phyloP scores from a whole-genome alignment of 1,284 basidiomycete genomes.

The Heterobasidion parviporum region DNA sequence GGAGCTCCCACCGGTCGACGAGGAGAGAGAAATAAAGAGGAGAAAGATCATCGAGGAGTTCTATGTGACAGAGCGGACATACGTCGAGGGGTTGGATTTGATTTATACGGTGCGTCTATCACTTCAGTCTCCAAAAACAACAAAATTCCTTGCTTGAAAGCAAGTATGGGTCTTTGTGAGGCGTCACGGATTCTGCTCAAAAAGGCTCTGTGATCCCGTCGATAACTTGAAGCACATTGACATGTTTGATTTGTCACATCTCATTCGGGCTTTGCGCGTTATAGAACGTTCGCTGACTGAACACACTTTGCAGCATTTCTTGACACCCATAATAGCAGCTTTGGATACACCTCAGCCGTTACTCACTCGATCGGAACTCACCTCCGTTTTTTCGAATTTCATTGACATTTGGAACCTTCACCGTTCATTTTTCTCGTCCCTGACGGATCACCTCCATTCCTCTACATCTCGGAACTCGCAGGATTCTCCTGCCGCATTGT shows the following conservation, averaged over 20 bases:
- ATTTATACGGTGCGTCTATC: constrained; percentile 59
- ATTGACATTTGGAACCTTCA: constrained; percentile 89
- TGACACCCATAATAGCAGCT: constrained; percentile 67
- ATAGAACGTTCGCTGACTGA: neutral
- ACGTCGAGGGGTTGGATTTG: constrained; percentile 72
- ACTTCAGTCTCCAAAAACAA: neutral
- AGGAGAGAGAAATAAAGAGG: constrained; percentile 29
- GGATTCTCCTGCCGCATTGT: constrained; percentile 25
- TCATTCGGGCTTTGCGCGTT: too few species aligned
- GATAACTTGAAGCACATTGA: too few species aligned
- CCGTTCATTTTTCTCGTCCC: constrained; percentile 63
- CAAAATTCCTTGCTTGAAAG: neutral
- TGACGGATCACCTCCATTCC: constrained; percentile 37
- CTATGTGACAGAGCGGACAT: constrained; percentile 71
- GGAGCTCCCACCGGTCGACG: constrained; percentile 23
- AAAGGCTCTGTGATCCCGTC: too few species aligned
- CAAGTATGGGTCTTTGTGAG: neutral
- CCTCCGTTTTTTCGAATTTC: constrained; percentile 81
- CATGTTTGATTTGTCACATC: too few species aligned
- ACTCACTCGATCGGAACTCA: constrained; percentile 61
- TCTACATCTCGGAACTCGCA: constrained; percentile 10
- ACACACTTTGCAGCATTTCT: constrained; percentile 50
- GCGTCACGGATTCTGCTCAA: neutral
- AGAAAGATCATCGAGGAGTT: constrained; percentile 64
- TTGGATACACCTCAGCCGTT: constrained; percentile 59